Evolutionary conservation across 192 early-diverging fungal genomes (phyloP).

Genomic region (Cladochytrium replicatum): DNA sequence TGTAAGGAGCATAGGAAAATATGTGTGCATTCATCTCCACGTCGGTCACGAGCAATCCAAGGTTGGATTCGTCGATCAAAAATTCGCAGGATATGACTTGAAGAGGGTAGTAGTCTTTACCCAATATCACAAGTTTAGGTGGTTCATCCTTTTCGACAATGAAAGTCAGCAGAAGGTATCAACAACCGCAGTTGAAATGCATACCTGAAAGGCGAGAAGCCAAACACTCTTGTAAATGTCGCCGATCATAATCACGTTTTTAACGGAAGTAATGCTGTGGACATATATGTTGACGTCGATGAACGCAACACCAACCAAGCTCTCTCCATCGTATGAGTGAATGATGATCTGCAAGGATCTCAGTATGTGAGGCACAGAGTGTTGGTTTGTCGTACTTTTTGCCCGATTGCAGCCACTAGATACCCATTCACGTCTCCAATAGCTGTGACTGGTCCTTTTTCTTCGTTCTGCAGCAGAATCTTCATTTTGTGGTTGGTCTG

Average conservation of each 20-base stretch:
- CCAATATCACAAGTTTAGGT: slow-evolving; percentile 72
- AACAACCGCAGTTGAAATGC: background rate
- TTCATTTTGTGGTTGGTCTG: slow-evolving; percentile 92
- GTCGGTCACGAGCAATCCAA: slow-evolving; percentile 75
- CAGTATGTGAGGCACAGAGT: background rate
- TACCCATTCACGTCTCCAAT: slow-evolving; percentile 79
- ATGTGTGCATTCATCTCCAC: slow-evolving; percentile 72
- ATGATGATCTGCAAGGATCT: slow-evolving; percentile 56
- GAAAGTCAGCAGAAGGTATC: background rate
- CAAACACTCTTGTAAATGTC: slow-evolving; percentile 80
- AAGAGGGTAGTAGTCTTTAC: slow-evolving; percentile 79
- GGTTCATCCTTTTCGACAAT: slow-evolving; percentile 64
- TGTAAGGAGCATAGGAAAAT: slow-evolving; percentile 76
- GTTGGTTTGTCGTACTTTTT: slow-evolving; percentile 46
- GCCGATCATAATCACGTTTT: slow-evolving; percentile 78
- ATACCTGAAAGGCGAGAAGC: slow-evolving; percentile 86
- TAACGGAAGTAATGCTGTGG: slow-evolving; percentile 65
- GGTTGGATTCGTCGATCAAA: slow-evolving; percentile 60
- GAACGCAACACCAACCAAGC: slow-evolving; percentile 84
- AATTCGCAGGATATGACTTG: slow-evolving; percentile 65
- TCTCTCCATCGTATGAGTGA: slow-evolving; percentile 61
- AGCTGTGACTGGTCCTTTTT: slow-evolving; percentile 78
- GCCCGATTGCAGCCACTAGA: slow-evolving; percentile 75
- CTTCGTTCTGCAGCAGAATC: slow-evolving; percentile 66
- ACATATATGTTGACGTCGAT: slow-evolving; percentile 90